Evolutionary conservation across 805 yeast species (phyloP), one percentile per base, ranked within the genome.

Genomic region (Kluyveromyces wickerhamii): DNA sequence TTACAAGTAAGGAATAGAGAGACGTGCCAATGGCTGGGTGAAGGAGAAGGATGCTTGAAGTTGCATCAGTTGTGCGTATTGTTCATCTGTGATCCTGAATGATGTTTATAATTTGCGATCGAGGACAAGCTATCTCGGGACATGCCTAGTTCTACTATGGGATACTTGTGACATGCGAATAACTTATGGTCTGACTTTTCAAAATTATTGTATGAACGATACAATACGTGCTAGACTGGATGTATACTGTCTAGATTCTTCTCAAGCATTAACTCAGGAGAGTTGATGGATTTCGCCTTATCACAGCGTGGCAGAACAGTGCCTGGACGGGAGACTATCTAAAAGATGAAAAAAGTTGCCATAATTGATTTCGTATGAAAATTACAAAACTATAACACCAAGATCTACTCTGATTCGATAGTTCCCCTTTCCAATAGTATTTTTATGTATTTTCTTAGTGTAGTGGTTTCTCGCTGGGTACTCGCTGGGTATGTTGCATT

Each of bases 41-140:
- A n/a, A n/a, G n/a, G n/a, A n/a, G n/a, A n/a, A n/a, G n/a, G n/a
- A n/a, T n/a, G n/a, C 27, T 8, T 25, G n/a, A n/a, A 21, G 11
- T 9, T 21, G 11, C 24, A 21, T 11, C 9, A 11, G 11, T 11
- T 15, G 14, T n/a, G 12, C n/a, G n/a, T 8, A 25, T 7, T 7
- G 7, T n/a, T 12, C n/a, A 8, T 16, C 31, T 27, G 31, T 27
- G n/a, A n/a, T 21, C 24, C 21, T 36, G 23, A 21, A 56, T 66
- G 74, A 69, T 68, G 74, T 26, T 21, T 60, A 61, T 69, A 70
- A 70, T 69, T 69, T 69, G 74, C 74, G 74, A 62, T 69, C 62
- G 64, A 70, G 63, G 52, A 47, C 54, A 43, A 43, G 36, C 41
- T 43, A 44, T 43, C 62, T 61, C 59, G 71, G 58, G 54, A 62